Conservation (phyloP, 441 rosid species). For the Capsella rubella region DNA sequence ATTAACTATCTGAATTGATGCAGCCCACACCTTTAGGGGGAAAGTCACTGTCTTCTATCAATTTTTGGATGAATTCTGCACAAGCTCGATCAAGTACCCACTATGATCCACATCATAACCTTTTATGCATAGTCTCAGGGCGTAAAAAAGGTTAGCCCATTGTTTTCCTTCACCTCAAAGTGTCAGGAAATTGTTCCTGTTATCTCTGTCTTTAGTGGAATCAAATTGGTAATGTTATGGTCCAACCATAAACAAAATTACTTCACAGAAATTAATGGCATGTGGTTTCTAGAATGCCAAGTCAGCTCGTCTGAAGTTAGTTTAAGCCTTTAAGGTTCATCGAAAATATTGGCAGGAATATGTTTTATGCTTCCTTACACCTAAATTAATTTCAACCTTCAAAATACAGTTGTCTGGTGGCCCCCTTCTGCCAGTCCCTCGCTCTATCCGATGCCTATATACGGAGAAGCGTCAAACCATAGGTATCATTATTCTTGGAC, state of each 20-base stretch:
- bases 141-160: slow-evolving; percentile 71
- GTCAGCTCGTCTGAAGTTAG: slow-evolving; percentile 27
- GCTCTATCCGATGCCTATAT: slow-evolving; percentile 87
- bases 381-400: slow-evolving; percentile 16
- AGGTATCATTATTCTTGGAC: slow-evolving; percentile 55
- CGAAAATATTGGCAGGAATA: slow-evolving; percentile 2
- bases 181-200: not conserved
- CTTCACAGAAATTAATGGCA: not conserved
- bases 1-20: slow-evolving; percentile 38
- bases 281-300: slow-evolving; percentile 14
- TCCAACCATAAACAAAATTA: not conserved
- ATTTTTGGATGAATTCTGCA: slow-evolving; percentile 90
- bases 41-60: slow-evolving; percentile 71
- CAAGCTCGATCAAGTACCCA: slow-evolving; percentile 82
- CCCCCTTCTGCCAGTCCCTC: slow-evolving; percentile 85
- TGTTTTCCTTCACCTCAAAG: slow-evolving; percentile 1
- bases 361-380: slow-evolving; percentile 14
- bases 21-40: slow-evolving; percentile 69
- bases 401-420: slow-evolving; percentile 73
- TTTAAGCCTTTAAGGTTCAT: slow-evolving; percentile 23
- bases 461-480: slow-evolving; percentile 96
- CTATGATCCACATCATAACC: slow-evolving; percentile 94
- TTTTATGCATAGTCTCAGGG: slow-evolving; percentile 76
- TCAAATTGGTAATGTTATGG: not conserved
- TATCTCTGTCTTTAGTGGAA: slow-evolving; percentile 14